These are phyloP conservation scores for Colletotrichum sp. DNA, from an alignment of 2,329 filamentous ascomycete species.

Conservation along the genomic window DNA sequence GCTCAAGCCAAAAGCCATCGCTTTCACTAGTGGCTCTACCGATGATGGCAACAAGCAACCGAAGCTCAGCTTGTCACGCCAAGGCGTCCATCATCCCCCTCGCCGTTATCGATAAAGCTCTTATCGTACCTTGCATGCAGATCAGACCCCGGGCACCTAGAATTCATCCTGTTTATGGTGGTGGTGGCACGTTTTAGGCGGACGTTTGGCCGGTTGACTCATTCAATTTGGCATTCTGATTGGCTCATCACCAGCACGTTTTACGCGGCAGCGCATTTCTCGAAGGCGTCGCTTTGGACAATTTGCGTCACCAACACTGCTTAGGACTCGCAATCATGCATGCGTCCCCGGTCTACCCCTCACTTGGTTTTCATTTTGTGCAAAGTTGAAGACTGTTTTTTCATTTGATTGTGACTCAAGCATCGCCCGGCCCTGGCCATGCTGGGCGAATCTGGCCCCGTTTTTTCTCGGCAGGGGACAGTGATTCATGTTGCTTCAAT, in stretches of 20 bases:
- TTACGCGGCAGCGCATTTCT: not conserved
- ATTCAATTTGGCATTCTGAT: not conserved
- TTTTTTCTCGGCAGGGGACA: too few relatives aligned
- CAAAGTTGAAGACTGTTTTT: too few relatives aligned
- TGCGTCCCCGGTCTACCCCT: too few relatives aligned
- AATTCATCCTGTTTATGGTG: not conserved
- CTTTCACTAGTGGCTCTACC: not conserved
- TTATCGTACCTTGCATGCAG: not conserved
- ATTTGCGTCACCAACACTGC: too few relatives aligned
- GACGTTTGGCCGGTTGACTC: not conserved
- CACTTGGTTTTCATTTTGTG: too few relatives aligned
- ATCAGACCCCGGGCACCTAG: not conserved
- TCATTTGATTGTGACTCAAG: too few relatives aligned
- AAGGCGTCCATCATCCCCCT: not conserved
- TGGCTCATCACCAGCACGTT: not conserved
- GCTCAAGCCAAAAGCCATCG: not conserved
- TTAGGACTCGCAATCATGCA: too few relatives aligned
- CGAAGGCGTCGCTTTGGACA: too few relatives aligned
- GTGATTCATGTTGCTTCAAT: too few relatives aligned
- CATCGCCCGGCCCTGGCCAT: too few relatives aligned
- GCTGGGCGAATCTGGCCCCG: too few relatives aligned
- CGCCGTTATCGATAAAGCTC: not conserved
- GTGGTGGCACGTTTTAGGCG: not conserved
- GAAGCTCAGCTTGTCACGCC: not conserved
- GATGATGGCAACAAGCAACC: not conserved